Conservation (phyloP, 148 eudicot genomes). For the Camellia sinensis region DNA sequence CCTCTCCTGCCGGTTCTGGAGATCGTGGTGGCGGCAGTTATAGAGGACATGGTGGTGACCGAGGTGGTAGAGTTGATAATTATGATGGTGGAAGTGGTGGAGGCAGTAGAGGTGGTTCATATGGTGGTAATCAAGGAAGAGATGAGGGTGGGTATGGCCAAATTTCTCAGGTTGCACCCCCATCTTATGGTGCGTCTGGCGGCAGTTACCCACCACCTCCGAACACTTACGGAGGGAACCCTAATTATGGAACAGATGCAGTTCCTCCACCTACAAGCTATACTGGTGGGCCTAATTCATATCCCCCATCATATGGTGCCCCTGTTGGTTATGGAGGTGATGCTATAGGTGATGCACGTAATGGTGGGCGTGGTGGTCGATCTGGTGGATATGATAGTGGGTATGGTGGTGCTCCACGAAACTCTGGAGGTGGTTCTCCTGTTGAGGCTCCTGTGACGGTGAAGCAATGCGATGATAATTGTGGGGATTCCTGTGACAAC, state of each 20-base stretch:
- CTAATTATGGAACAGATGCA: conserved; percentile 64
- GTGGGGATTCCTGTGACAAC: conserved; percentile 84
- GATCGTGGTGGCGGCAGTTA: conserved; percentile 36
- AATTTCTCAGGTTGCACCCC: conserved; percentile 43
- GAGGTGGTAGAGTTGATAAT: conserved; percentile 42
- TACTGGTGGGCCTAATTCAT: conserved; percentile 68
- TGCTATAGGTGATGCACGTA: conserved; percentile 41
- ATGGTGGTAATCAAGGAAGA: conserved; percentile 60
- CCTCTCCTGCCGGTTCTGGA: conserved; percentile 47
- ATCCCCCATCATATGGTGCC: conserved; percentile 75
- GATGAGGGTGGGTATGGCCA: conserved; percentile 63
- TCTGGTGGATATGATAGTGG: conserved; percentile 69
- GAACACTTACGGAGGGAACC: conserved; percentile 49
- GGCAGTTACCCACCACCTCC: conserved; percentile 52
- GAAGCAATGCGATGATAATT: conserved; percentile 89
- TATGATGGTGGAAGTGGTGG: conserved; percentile 54
- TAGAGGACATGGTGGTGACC: conserved; percentile 53
- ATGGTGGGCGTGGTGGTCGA: conserved; percentile 63
- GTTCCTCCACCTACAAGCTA: conserved; percentile 91
- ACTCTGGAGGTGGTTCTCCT: conserved; percentile 43
- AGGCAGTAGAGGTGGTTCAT: conserved; percentile 53
- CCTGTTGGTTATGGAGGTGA: conserved; percentile 68
- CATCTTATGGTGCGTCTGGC: conserved; percentile 53
- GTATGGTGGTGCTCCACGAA: conserved; percentile 53
- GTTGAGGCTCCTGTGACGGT: conserved; percentile 61